Base-by-base conservation (phyloP, 2,329 filamentous ascomycete species). In the Colletotrichum spinosum region DNA sequence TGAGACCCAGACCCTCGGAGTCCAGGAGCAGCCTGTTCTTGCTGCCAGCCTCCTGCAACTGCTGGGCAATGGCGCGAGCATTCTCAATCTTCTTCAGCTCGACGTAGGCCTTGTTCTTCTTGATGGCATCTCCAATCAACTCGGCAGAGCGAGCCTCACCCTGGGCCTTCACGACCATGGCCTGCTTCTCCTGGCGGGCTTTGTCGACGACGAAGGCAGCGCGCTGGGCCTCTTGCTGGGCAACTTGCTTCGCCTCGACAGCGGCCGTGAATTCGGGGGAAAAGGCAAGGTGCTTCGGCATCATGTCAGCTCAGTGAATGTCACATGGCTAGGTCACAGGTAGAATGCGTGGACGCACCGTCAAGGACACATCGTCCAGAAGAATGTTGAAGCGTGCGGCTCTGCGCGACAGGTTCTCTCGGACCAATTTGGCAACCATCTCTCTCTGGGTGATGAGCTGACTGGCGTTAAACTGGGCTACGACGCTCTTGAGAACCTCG, bases 391-490 rank as follows among this genome's bases (percentile, higher is more conserved):
- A 99, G 68, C 94, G 89, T 52, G 95, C 94, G 45, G 96, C 96
- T 79, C 96, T 89, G 79, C 91, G 88, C 42, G 96, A 91, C 69
- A 99, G 83, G 81, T 97, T 97, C 72, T 99, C 96, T 71, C 96
- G 88, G 65, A 99, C 96, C 66, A 99, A 84, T 76, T 87, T 88
- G 63, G 93, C 94, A 62, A 99, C 96, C 79, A 93, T 97, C 84
- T 99, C 96, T 88, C 96, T 91, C 87, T 99, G 96, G 34, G 96
- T 99, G 80, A 99, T 99, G 77, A 99, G 85, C 83, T 99, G 96
- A 75, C 92, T 96, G 71, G 96, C 96, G 74, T 99, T 98, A 87
- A 99, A 99, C 81, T 99, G 96, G 35, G 96, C 96, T 49, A 99
- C 96, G 34, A 99, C 96, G 74, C 94, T 97, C 90, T 99, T 99